Evolutionary conservation across 2,329 filamentous ascomycete genomes (phyloP).

Genomic region (Fusarium sp.): DNA sequence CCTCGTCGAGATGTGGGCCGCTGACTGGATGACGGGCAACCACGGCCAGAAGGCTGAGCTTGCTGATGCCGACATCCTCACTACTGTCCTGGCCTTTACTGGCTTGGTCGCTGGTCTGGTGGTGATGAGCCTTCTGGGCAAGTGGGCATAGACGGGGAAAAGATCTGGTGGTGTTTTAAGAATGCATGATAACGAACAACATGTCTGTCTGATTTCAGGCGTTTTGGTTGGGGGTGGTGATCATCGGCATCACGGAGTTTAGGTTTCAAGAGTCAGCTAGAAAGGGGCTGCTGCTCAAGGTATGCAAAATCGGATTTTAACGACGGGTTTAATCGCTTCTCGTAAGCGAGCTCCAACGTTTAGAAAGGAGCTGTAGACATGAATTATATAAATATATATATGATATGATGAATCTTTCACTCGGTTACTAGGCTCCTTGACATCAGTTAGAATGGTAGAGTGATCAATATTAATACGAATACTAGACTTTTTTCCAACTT

Average conservation of each 20-base stretch:
- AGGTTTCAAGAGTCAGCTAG: slow-evolving; percentile 1
- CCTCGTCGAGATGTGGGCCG: slow-evolving; percentile 81
- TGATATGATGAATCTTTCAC: background rate
- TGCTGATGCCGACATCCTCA: slow-evolving; percentile 58
- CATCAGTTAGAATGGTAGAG: background rate
- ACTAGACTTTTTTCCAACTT: background rate
- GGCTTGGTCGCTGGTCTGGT: slow-evolving; percentile 71
- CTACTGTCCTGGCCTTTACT: slow-evolving; percentile 60
- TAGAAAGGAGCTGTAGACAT: slow-evolving; percentile 8
- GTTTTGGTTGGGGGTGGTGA: slow-evolving; percentile 1
- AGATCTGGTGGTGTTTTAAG: background rate
- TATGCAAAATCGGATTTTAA: background rate
- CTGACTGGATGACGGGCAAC: slow-evolving; percentile 72
- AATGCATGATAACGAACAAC: background rate
- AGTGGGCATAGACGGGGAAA: slow-evolving; percentile 70
- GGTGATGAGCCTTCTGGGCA: slow-evolving; percentile 78
- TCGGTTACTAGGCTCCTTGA: background rate
- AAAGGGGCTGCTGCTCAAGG: slow-evolving; percentile 4
- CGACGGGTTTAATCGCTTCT: slow-evolving; percentile 7
- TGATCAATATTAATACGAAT: background rate
- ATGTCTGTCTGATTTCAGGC: slow-evolving; percentile 11
- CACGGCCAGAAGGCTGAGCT: slow-evolving; percentile 59
- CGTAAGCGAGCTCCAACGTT: slow-evolving; percentile 7
- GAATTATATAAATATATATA: background rate
- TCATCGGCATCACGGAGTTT: slow-evolving; percentile 20